Percentiles rank a stretch among this genome's conserved stretches.
These are phyloP conservation scores for Floccularia luteovirens DNA, from an alignment of 768 basidiomycete genomes.

Conservation along the genomic window DNA sequence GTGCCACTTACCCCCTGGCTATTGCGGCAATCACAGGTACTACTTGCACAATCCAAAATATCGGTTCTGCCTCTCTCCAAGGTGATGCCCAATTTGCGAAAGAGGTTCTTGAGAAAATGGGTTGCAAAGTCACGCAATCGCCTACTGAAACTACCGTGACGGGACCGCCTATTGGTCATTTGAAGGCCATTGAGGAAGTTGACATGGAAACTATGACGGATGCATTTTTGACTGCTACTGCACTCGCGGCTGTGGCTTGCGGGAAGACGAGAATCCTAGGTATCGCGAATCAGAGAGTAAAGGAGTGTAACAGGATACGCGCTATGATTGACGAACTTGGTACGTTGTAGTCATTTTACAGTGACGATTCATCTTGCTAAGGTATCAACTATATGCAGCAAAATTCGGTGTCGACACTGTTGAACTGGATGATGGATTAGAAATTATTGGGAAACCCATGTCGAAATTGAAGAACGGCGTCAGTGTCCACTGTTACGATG, in stretches of 20 bases:
- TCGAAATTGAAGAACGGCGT: conserved; percentile 57
- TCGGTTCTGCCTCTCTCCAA: conserved; percentile 85
- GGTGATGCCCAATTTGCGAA: conserved; percentile 97
- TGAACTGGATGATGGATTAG: conserved; percentile 89
- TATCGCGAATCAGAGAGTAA: conserved; percentile 97
- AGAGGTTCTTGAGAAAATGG: conserved; percentile 91
- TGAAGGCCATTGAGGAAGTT: conserved; percentile 78
- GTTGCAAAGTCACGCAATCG: conserved; percentile 86
- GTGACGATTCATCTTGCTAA: conserved; percentile 2
- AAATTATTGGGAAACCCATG: conserved; percentile 75
- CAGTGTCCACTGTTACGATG: conserved; percentile 93
- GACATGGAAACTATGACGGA: conserved; percentile 99
- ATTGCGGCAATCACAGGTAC: conserved; percentile 98
- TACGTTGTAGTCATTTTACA: conserved; percentile 24
- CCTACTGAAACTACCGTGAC: conserved; percentile 84
- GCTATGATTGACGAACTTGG: conserved; percentile 97
- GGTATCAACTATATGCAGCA: conserved; percentile 32
- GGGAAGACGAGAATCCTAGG: conserved; percentile 81
- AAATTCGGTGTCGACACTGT: conserved; percentile 93
- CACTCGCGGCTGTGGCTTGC: conserved; percentile 75
- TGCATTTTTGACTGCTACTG: conserved; percentile 94
- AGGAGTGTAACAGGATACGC: conserved; percentile 94
- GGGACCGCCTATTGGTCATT: conserved; percentile 75
- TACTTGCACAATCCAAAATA: conserved; percentile 87
- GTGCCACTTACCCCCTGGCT: conserved; percentile 94